Conservation (phyloP, 352 stramenopile genomes). For the Phytophthora foliorum region DNA sequence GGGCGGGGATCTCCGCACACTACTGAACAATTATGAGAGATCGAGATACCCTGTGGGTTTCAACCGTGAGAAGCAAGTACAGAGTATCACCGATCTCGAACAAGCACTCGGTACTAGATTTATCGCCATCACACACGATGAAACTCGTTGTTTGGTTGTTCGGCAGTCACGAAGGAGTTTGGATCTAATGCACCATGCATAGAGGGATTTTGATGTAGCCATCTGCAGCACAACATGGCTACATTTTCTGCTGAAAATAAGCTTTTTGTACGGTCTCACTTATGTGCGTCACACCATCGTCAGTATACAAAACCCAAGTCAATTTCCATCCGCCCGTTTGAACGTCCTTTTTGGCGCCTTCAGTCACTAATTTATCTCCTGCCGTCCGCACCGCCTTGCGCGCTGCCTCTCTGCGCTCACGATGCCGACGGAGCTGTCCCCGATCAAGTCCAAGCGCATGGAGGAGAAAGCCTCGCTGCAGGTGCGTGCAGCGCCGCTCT, state of each 20-base stretch:
- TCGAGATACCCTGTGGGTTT: neutral
- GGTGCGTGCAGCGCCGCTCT: conserved; percentile 36
- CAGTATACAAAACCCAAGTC: conserved; percentile 4
- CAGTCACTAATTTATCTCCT: neutral
- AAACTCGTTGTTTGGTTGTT: no score
- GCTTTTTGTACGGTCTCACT: conserved; percentile 12
- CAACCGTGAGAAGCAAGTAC: conserved; percentile 35
- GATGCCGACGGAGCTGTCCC: conserved; percentile 73
- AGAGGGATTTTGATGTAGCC: no score
- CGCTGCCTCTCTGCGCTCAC: neutral
- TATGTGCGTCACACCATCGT: conserved; percentile 20
- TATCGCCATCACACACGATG: no score
- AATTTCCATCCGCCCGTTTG: conserved; percentile 22
- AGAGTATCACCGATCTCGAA: no score
- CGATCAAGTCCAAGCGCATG: conserved; percentile 88
- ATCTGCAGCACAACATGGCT: conserved; percentile 2
- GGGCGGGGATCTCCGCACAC: neutral
- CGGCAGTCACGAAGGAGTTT: no score
- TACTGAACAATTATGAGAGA: conserved; percentile 14
- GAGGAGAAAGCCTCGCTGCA: conserved; percentile 88
- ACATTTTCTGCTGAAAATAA: conserved; percentile 12
- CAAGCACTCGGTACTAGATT: no score
- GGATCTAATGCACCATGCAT: no score
- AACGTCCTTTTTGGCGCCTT: conserved; percentile 31
- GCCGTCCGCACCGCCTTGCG: neutral